Evolutionary conservation across 176 grass and related monocot species (phyloP), one percentile per base, ranked within the genome.

Genomic region (Canna indica): DNA sequence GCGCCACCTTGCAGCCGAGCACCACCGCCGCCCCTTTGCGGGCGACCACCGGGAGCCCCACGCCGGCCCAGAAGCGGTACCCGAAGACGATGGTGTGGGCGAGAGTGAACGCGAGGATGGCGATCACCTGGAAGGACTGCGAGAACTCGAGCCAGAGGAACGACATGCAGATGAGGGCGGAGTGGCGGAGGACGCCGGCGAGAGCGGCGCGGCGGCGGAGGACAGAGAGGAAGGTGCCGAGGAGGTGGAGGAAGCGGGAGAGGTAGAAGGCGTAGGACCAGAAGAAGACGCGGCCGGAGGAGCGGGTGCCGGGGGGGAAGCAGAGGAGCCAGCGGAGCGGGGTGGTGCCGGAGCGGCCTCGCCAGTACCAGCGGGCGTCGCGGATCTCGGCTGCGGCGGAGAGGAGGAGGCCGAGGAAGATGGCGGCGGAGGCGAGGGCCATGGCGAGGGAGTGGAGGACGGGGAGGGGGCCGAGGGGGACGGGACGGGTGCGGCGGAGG

Each of bases 121-220:
- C 94, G 26, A 91, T 79, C 30, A 97, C 86, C 89, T 97, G 94
- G 77, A 97, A 92, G 53, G 94, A 97, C 81, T 97, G 89, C 20
- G 94, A 97, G 86, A 97, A 97, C 84, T 97, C 89, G 20, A 93
- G 84, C 94, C 89, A 97, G 60, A 97, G 89, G 80, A 97, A 97
- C 1, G 94, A 88, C 89, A 92, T 99, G 75, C 86, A 80, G 0
- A 99, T 59, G 47, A 91, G 64, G 0, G 84, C 89, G 0, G 85
- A 86, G 72, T 97, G 94, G 70, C 83, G 85, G 72, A 84, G 77
- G 48, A 93, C 81, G 50, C 84, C 41, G 5, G 82, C 80, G 0
- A 60, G 11, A 0, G 84, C 64, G 0, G 44, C 71, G 0, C 82
- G 76, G 1, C 80, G 76, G 0, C 72, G 64, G 20, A 93, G 77